Base-by-base conservation (phyloP, 2,329 filamentous ascomycete genomes). In the Dactylonectria macrodidyma region DNA sequence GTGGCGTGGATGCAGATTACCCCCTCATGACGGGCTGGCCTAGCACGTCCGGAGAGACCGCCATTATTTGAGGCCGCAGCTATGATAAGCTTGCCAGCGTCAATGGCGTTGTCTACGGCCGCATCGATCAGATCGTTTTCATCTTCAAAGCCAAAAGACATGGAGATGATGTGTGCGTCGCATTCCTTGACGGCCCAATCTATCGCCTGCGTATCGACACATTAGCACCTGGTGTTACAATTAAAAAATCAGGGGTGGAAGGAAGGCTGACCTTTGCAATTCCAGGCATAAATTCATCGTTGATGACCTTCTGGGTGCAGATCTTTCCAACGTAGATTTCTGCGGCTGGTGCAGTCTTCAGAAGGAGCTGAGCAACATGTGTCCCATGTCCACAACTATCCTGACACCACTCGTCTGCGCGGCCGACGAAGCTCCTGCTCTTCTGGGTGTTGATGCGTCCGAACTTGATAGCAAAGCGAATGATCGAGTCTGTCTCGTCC, bases 91-190 rank as follows among this genome's bases (percentile, higher is more conserved):
- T 65, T 65, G 11, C 56, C 14, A 8, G 36, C 38, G 4, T 59
- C 16, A 9, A 33, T 9, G 36, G 57, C 58, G n/a, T 33, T 9
- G n/a, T 59, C 11, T 24, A 74, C 50, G 1, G 66, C 67, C 3
- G 19, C 41, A 1, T 59, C 36, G 22, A 70, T 68, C 2, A 51
- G 57, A 5, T 46, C 33, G 36, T 70, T 30, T 30, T 38, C 14
- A 3, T 67, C 44, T 2, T 64, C 55, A 22, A 75, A 69, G 1
- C 71, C 75, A 48, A 78, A 76, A 1, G 75, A 76, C 71, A 78
- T 75, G 38, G 71, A 72, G 19, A 77, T 75, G 41, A 78, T 73
- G 47, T 77, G 68, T 0, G 69, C 76, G n/a, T 73, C 38, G 14
- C 62, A 60, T 19, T 69, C 46, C 3, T 70, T 47, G 1, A 62